Base-by-base conservation (phyloP, 331 rosid species). In the Saraca asoca region DNA sequence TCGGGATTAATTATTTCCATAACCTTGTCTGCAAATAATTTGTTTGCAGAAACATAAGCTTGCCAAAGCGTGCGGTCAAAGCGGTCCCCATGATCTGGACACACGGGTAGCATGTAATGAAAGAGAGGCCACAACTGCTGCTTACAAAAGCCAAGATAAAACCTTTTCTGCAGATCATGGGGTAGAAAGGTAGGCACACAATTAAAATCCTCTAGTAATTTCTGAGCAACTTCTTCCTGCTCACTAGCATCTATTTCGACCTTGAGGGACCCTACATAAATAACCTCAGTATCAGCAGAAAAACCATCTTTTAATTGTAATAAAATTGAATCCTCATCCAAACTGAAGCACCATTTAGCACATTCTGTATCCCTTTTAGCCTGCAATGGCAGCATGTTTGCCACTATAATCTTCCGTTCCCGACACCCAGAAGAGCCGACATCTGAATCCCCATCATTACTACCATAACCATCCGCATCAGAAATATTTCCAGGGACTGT, bases 181-280 rank as follows among this genome's bases (percentile, higher is more conserved):
- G 90, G 90, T 13, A 85, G 77, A 73, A 85, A 85, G 17, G 90
- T 85, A 39, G 90, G 90, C 31, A 85, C 84, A 41, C 85, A 85
- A 9, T 76, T 76, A 60, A 81, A 85, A 29, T 81, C 84, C 64
- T 78, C 85, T 20, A 85, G 76, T 75, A 85, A 58, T 52, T 64
- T 85, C 76, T 85, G 87, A 20, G 85, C 84, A 58, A 85, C 81
- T 69, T 85, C 87, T 7, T 85, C 90, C 62, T 85, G 90, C 56
- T 85, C 87, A 34, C 63, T 50, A 61, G 58, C 51, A 50, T 85
- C 87, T 29, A 85, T 72, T 75, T 85, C 90, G 58, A 67, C 82
- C 72, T 85, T 81, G 76, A 81, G 85, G 50, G 85, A 85, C 18
- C 90, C 90, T 37, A 85, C 86, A 64, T 85, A 85, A 38, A 85